Percentiles rank a stretch among this genome's conserved stretches.
Conservation (phyloP, 2,329 filamentous ascomycete species). For the Claviceps pazoutovae region DNA sequence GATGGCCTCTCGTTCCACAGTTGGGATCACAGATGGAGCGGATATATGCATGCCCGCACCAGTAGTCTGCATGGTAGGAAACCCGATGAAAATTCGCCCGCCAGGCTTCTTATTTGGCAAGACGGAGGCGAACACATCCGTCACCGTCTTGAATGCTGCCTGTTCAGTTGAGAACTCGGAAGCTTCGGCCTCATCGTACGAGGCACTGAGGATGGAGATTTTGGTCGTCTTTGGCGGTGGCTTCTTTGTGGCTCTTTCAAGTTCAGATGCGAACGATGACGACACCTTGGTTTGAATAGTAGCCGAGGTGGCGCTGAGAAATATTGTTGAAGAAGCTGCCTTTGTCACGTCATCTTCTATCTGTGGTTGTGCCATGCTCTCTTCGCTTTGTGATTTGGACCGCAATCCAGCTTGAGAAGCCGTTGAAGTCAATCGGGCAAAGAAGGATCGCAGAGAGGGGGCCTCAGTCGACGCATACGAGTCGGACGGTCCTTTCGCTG, state of each 20-base stretch:
- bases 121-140: slow-evolving; percentile 80
- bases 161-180: slow-evolving; percentile 38
- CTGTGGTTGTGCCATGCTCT: slow-evolving; percentile 46
- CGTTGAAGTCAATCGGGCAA: slow-evolving; percentile 56
- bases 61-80: slow-evolving; percentile 93
- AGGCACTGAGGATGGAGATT: slow-evolving; percentile 78
- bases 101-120: slow-evolving; percentile 69
- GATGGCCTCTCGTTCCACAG: slow-evolving; percentile 91
- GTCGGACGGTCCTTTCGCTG: slow-evolving; percentile 28
- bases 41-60: slow-evolving; percentile 89
- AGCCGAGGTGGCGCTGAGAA: slow-evolving; percentile 77
- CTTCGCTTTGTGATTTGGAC: slow-evolving; percentile 46
- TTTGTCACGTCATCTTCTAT: slow-evolving; percentile 60
- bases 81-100: slow-evolving; percentile 91
- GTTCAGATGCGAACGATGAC: slow-evolving; percentile 61
- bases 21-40: slow-evolving; percentile 90
- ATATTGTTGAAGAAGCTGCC: slow-evolving; percentile 63
- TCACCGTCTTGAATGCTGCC: slow-evolving; percentile 38
- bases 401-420: slow-evolving; percentile 35
- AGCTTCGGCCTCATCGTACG: slow-evolving; percentile 66
- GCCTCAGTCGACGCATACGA: slow-evolving; percentile 33
- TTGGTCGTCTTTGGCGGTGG: slow-evolving; percentile 79
- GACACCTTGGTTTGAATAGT: slow-evolving; percentile 64
- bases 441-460: slow-evolving; percentile 63
- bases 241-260: slow-evolving; percentile 94